Evolutionary conservation across 2,329 filamentous ascomycete genomes (phyloP).

Genomic region (Plectosphaerella plurivora): DNA sequence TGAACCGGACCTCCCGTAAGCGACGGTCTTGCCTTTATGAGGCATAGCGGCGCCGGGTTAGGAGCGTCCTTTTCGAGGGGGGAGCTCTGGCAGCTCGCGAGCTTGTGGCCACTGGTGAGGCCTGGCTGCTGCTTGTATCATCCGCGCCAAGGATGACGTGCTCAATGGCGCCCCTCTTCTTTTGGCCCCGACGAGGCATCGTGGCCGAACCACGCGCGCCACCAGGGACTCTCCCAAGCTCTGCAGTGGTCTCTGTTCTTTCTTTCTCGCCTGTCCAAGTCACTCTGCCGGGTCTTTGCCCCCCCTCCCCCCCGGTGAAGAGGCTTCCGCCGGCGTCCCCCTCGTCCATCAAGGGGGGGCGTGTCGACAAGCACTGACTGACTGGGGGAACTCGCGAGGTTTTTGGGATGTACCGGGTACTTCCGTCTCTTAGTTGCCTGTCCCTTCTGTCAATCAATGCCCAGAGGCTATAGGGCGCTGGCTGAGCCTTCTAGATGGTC

Average conservation of each 20-base stretch:
- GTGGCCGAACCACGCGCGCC: background rate
- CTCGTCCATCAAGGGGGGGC: background rate
- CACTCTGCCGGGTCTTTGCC: too few species aligned
- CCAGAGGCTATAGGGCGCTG: background rate
- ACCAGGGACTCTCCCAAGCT: background rate
- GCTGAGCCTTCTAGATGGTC: background rate
- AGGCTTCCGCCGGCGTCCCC: too few species aligned
- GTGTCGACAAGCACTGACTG: background rate
- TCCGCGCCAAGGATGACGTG: conserved; percentile 3
- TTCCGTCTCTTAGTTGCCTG: background rate
- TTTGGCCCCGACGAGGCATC: background rate
- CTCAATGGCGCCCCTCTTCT: background rate
- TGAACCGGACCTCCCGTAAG: too few species aligned
- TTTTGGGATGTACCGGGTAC: background rate
- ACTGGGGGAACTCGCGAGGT: background rate
- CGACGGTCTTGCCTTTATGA: background rate
- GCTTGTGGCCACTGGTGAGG: background rate
- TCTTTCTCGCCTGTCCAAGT: background rate
- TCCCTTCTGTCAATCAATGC: background rate
- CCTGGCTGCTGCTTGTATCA: background rate
- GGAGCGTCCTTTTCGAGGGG: background rate
- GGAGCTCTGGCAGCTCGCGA: conserved; percentile 1
- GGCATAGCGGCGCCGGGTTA: background rate
- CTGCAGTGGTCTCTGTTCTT: background rate
- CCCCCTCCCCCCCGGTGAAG: too few species aligned